These are phyloP conservation scores for Rhizopus sp. DNA, from an alignment of 371 early-diverging fungal genomes.

Conservation along the genomic window DNA sequence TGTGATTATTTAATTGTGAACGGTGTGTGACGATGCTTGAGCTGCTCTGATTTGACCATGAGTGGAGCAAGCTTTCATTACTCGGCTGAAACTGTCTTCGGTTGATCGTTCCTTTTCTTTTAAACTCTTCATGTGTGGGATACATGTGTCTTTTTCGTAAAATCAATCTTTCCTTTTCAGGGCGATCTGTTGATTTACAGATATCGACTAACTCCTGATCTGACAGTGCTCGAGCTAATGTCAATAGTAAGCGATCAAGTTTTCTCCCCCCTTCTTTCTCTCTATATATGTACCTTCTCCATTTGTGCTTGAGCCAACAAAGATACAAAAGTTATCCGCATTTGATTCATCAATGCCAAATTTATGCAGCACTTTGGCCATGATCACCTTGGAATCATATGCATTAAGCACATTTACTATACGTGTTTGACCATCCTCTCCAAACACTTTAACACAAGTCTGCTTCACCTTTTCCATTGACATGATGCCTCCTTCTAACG, in stretches of 20 bases:
- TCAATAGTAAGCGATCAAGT: constrained; percentile 30
- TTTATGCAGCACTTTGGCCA: constrained; percentile 66
- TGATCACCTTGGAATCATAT: constrained; percentile 55
- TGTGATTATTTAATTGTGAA: not conserved
- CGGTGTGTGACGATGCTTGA: not conserved
- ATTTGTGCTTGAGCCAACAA: constrained; percentile 61
- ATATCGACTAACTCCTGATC: constrained; percentile 75
- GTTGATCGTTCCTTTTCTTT: constrained; percentile 53
- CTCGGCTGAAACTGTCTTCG: constrained; percentile 18
- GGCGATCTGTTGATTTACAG: constrained; percentile 66
- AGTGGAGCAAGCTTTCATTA: constrained; percentile 4
- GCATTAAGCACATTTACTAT: constrained; percentile 66
- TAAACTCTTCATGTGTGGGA: constrained; percentile 61
- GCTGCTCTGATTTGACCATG: not conserved
- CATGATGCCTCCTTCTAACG: constrained; percentile 61
- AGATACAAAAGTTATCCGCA: constrained; percentile 65
- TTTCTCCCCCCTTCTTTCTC: too few relatives aligned
- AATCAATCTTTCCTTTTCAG: constrained; percentile 76
- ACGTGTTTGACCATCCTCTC: constrained; percentile 67
- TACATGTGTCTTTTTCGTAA: constrained; percentile 74
- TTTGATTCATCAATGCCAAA: constrained; percentile 64
- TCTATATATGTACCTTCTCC: constrained; percentile 36
- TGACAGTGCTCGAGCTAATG: constrained; percentile 57
- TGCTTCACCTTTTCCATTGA: constrained; percentile 68
- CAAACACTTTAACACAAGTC: constrained; percentile 70